Conservation (phyloP, 352 stramenopile genomes). For the Phytopythium helicoides region DNA sequence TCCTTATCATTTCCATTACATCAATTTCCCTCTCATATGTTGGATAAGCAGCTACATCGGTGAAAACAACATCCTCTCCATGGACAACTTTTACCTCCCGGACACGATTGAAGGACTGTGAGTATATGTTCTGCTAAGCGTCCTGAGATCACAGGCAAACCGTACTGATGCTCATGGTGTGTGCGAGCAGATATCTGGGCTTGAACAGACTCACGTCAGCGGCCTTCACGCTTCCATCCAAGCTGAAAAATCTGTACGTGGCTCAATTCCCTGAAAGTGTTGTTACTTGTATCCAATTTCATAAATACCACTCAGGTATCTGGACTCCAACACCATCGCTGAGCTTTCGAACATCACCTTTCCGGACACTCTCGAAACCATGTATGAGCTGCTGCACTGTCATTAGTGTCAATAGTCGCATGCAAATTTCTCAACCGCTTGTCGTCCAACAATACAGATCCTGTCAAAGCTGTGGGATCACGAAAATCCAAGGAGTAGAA, state of each 20-base stretch:
- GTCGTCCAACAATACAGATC: background rate
- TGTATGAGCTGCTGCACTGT: too few species aligned
- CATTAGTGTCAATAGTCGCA: too few species aligned
- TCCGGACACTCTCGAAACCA: background rate
- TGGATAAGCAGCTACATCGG: constrained; percentile 2
- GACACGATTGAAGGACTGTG: constrained; percentile 1
- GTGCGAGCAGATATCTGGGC: background rate
- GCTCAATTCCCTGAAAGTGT: background rate
- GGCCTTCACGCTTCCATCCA: constrained; percentile 1
- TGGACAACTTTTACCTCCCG: background rate
- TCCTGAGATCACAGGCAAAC: too few species aligned
- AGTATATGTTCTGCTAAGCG: too few species aligned
- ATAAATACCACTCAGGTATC: constrained; percentile 1
- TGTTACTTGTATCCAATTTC: background rate
- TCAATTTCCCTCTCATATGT: too few species aligned
- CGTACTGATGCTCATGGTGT: too few species aligned
- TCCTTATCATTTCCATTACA: background rate
- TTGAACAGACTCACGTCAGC: constrained; percentile 1
- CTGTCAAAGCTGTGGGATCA: background rate
- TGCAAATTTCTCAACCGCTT: background rate
- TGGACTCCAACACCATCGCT: constrained; percentile 13
- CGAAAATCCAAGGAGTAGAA: background rate
- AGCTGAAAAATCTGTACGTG: constrained; percentile 5
- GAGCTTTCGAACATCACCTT: background rate
- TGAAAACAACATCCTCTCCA: constrained; percentile 3